phyloP scores from a whole-genome alignment of 2,329 filamentous ascomycete genomes.

The Xylaria sp. region DNA sequence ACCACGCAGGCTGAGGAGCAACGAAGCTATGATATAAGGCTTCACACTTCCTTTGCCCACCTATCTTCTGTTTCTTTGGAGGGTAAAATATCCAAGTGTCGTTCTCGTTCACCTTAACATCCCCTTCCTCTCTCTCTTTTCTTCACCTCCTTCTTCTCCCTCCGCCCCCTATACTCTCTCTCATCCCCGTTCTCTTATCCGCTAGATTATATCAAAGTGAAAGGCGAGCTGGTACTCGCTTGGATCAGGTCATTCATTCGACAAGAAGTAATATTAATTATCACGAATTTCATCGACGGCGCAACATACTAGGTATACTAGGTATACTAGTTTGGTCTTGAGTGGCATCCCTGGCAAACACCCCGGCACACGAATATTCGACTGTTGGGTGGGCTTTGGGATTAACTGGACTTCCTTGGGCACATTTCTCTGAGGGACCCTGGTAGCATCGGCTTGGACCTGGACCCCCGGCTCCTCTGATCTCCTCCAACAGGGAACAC shows the following conservation, averaged over 20 bases:
- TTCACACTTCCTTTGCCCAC: conserved; percentile 59
- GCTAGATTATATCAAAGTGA: conserved; percentile 51
- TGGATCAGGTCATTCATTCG: conserved; percentile 63
- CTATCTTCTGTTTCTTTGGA: conserved; percentile 54
- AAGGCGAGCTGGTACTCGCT: conserved; percentile 71
- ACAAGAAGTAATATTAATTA: conserved; percentile 57
- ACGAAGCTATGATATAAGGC: conserved; percentile 68
- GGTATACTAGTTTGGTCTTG: conserved; percentile 37
- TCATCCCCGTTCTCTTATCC: conserved; percentile 47
- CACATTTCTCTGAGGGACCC: conserved; percentile 48
- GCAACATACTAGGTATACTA: conserved; percentile 37
- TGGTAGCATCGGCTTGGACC: conserved; percentile 51
- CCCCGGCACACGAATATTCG: conserved; percentile 45
- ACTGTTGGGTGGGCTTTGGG: conserved; percentile 49
- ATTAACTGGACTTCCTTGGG: conserved; percentile 50
- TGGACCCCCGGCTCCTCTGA: conserved; percentile 50
- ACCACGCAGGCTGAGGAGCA: conserved; percentile 53
- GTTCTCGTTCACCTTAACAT: conserved; percentile 56
- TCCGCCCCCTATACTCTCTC: conserved; percentile 51
- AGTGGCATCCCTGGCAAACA: conserved; percentile 43
- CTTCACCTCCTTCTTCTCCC: conserved; percentile 52
- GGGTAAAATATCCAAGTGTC: conserved; percentile 62
- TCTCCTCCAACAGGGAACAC: conserved; percentile 51
- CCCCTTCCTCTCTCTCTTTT: conserved; percentile 50
- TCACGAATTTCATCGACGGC: conserved; percentile 42